A percentile compares a stretch with the other conserved stretches of the same genome.
phyloP scores from a whole-genome alignment of 345 rosid species.

The Raphanus raphanistrum region DNA sequence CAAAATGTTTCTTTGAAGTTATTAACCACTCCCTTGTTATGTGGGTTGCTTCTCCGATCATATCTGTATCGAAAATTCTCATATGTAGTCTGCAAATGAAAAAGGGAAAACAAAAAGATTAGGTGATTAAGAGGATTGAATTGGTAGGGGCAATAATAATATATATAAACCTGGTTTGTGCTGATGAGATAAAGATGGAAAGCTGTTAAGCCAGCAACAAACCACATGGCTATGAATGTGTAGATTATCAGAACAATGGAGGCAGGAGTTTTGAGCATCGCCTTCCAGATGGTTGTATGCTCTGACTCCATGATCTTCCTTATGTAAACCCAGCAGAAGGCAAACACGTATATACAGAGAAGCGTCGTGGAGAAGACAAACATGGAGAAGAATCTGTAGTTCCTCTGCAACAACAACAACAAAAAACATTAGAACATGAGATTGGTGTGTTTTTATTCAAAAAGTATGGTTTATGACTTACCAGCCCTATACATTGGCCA shows the following conservation, averaged over 20 bases:
- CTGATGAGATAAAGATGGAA: conserved; percentile 93
- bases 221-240: conserved; percentile 93
- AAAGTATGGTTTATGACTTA: conserved; percentile 37
- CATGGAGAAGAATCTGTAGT: conserved; percentile 95
- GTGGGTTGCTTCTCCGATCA: conserved; percentile 83
- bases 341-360: conserved; percentile 86
- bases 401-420: conserved; percentile 67
- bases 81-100: conserved; percentile 75
- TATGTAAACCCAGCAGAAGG: conserved; percentile 95
- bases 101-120: not conserved
- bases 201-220: conserved; percentile 90
- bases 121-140: not conserved
- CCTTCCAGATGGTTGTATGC: conserved; percentile 46
- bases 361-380: conserved; percentile 84
- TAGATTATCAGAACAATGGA: conserved; percentile 81
- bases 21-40: conserved; percentile 61
- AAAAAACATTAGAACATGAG: conserved; percentile 2
- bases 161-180: conserved; percentile 74
- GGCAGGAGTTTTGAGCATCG: conserved; percentile 54
- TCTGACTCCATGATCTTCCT: conserved; percentile 67
- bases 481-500: conserved; percentile 97
- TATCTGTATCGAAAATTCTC: conserved; percentile 94
- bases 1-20: conserved; percentile 78
- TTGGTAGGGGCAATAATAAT: not conserved
- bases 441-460: not conserved